Conservation (phyloP, 495 filamentous ascomycete species). For the Cudoniella acicularis region DNA sequence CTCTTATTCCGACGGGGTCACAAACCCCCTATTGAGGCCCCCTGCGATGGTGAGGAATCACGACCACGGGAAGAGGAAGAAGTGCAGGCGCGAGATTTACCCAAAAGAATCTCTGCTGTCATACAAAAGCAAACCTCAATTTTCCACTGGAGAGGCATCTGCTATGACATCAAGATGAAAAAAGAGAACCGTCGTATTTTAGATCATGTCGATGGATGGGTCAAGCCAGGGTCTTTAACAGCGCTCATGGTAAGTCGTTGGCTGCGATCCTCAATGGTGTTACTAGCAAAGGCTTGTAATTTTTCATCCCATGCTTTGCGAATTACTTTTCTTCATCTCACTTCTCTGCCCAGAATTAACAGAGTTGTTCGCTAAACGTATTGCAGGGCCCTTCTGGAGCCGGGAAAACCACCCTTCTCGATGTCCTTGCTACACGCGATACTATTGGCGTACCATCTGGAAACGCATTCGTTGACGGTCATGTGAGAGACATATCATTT, state of each 20-base stretch:
- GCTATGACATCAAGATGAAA: slow-evolving; percentile 86
- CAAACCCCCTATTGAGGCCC: not conserved
- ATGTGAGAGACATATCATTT: slow-evolving; percentile 71
- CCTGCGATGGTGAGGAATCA: not conserved
- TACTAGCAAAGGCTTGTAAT: too few relatives aligned
- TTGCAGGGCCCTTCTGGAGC: slow-evolving; percentile 43
- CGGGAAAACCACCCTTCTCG: slow-evolving; percentile 69
- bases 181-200: slow-evolving; percentile 66
- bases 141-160: slow-evolving; percentile 81
- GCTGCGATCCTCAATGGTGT: too few relatives aligned
- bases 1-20: slow-evolving; percentile 66
- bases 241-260: slow-evolving; percentile 77
- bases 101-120: not conserved
- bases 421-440: slow-evolving; percentile 69
- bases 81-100: not conserved
- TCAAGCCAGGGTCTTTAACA: slow-evolving; percentile 82
- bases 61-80: not conserved
- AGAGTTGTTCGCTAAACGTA: not conserved
- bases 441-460: slow-evolving; percentile 84
- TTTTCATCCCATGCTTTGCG: too few relatives aligned
- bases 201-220: slow-evolving; percentile 81
- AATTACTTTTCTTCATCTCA: too few relatives aligned
- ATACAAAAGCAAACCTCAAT: slow-evolving; percentile 53
- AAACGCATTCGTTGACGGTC: slow-evolving; percentile 78
- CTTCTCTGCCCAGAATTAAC: too few relatives aligned